Conservation (phyloP, 1,139 yeast species). For the Diutina rugosa region DNA sequence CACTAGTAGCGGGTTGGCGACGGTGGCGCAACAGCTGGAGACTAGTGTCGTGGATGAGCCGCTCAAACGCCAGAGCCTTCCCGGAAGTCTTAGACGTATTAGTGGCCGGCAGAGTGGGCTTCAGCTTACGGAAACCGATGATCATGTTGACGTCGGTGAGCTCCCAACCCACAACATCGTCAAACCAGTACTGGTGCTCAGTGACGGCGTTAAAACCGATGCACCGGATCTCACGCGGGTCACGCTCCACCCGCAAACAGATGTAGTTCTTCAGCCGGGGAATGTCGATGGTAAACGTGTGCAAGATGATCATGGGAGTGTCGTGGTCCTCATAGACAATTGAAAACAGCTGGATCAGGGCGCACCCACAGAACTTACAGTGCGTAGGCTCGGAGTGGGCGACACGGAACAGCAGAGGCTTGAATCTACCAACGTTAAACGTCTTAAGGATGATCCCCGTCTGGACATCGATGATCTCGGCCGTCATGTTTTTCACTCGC, state of each 20-base stretch:
- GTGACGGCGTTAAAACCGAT: constrained; percentile 66
- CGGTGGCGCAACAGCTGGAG: neutral
- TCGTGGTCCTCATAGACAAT: constrained; percentile 56
- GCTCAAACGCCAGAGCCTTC: neutral
- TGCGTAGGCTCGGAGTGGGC: constrained; percentile 80
- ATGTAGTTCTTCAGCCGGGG: constrained; percentile 69
- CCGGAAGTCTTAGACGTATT: neutral
- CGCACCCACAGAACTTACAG: constrained; percentile 86
- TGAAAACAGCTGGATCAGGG: constrained; percentile 60
- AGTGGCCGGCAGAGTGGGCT: neutral
- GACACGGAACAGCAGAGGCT: constrained; percentile 46
- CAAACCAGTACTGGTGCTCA: constrained; percentile 59
- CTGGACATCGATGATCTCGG: constrained; percentile 65
- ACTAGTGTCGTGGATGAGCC: neutral
- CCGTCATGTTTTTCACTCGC: constrained; percentile 37
- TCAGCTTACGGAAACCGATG: constrained; percentile 30
- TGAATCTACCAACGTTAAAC: constrained; percentile 50
- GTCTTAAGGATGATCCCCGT: constrained; percentile 53
- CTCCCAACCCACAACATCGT: constrained; percentile 64
- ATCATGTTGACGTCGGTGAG: constrained; percentile 65
- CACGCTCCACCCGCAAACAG: constrained; percentile 83
- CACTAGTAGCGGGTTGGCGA: neutral
- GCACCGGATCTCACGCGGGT: constrained; percentile 82
- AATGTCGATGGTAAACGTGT: constrained; percentile 52
- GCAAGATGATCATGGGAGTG: constrained; percentile 48